Base-by-base conservation (phyloP, 31 red algal species). In the Bonnemaisonia californica region DNA sequence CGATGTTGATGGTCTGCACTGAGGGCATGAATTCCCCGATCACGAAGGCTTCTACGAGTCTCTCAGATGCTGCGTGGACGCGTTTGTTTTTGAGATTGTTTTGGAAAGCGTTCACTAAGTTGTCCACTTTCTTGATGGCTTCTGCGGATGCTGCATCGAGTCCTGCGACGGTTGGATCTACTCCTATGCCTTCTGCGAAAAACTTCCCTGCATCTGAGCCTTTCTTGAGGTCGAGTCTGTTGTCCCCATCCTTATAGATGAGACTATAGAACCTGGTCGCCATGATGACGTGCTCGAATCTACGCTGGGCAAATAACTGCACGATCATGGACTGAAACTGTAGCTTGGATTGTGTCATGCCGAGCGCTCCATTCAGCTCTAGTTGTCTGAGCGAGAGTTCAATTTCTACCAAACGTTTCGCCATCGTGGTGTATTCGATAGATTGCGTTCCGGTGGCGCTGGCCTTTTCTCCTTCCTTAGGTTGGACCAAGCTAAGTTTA, bases 231-330 rank as follows among this genome's bases (percentile, higher is more conserved):
- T 54, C 19, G 16, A 74, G 69, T 26, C 18, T 56, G 36, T 42
- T 74, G 13, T 74, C 40, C 9, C 69, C 69, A 31, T 74, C 69
- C 13, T 35, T 11, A 11, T 12, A 74, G 13, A 74, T 74, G 13
- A 55, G 19, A 42, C 18, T 74, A 27, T 74, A 74, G 38, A 74
- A 74, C 13, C 69, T 18, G 27, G 32, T 16, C 12, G 32, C 69
- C 32, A 74, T 74, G 13, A 74, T 18, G 34, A 41, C 22, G 69
- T 74, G 69, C 30, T 74, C 36, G 36, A 74, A 74, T 11, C 69
- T 11, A 74, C 69, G 69, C 30, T 74, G 69, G 32, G 30, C 21
- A 35, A 54, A 55, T 12, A 41, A 54, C 40, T 74, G 69, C 36
- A 54, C 36, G 19, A 74, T 41, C 13, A 55, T 54, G 9, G 69